Percentiles rank a stretch among this genome's conserved stretches.
phyloP scores from a whole-genome alignment of 768 basidiomycete species.

The Sarcodon aspratus region DNA sequence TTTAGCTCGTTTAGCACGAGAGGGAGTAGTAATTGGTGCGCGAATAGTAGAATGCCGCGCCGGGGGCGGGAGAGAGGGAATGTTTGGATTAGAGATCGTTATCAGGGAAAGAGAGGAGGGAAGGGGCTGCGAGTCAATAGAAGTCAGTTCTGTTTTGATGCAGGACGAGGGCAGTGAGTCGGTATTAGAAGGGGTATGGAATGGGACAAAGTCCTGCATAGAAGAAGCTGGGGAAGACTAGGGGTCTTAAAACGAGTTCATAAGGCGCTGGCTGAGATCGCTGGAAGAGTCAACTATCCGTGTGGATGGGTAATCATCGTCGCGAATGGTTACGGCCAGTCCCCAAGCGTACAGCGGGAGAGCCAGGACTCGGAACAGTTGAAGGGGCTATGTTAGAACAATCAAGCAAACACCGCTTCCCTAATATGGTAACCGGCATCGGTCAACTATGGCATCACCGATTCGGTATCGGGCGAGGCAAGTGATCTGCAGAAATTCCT shows the following conservation, averaged over 20 bases:
- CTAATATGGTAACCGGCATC: too few relatives aligned
- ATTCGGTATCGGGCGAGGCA: too few relatives aligned
- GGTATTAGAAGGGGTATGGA: neutral
- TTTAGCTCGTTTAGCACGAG: slow-evolving; percentile 5
- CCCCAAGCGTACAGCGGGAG: neutral
- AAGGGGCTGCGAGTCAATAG: slow-evolving; percentile 8
- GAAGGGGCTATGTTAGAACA: too few relatives aligned
- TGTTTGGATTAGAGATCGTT: slow-evolving; percentile 2
- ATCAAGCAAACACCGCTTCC: too few relatives aligned
- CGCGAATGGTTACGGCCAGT: neutral
- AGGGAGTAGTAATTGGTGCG: slow-evolving; percentile 2
- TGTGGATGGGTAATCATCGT: neutral
- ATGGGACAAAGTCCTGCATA: neutral
- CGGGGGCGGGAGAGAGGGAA: slow-evolving; percentile 1
- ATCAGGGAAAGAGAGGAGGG: slow-evolving; percentile 7
- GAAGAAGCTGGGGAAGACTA: neutral
- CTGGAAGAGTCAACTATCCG: too few relatives aligned
- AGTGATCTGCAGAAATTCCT: too few relatives aligned
- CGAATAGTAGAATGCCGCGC: neutral
- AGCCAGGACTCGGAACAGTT: neutral
- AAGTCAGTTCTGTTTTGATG: neutral
- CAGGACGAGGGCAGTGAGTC: neutral
- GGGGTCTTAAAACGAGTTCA: too few relatives aligned
- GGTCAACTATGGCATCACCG: too few relatives aligned
- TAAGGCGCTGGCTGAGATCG: too few relatives aligned